Evolutionary conservation across 1,284 basidiomycete genomes (phyloP).

Genomic region (Moesziomyces parantarcticus): DNA sequence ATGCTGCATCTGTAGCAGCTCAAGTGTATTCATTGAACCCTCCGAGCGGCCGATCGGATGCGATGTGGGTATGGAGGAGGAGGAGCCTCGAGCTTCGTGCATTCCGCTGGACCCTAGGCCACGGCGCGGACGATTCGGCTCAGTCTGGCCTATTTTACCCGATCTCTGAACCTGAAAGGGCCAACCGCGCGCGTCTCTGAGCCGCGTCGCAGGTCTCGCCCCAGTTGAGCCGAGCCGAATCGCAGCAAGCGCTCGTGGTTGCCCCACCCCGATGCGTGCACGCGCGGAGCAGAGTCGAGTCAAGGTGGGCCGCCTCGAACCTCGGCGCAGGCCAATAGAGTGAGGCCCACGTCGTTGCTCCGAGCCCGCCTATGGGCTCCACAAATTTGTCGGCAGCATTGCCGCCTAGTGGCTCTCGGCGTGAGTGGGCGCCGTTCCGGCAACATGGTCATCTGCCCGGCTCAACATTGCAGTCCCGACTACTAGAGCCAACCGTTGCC

Average conservation of each 20-base stretch:
- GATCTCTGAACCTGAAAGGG: not conserved
- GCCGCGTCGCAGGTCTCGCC: not conserved
- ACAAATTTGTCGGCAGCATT: not conserved
- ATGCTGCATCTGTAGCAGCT: no score
- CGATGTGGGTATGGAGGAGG: no score
- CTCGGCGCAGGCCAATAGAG: constrained; percentile 9
- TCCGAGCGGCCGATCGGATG: no score
- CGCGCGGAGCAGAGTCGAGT: constrained; percentile 3
- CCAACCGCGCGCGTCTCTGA: not conserved
- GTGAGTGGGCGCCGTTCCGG: no score
- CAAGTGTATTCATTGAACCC: no score
- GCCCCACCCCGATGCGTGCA: constrained; percentile 4
- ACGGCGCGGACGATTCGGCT: no score
- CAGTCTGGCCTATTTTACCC: not conserved
- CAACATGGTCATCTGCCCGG: no score
- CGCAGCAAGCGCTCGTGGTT: not conserved
- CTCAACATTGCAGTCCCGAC: no score
- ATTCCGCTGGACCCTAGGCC: no score
- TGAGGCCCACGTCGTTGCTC: constrained; percentile 19
- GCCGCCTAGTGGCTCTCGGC: no score
- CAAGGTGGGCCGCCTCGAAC: constrained; percentile 14
- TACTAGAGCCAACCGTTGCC: no score
- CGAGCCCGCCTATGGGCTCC: not conserved
- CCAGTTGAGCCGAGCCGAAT: constrained; percentile 5
- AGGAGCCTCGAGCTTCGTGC: no score